A percentile compares a stretch with the other conserved stretches of the same genome.
These are phyloP conservation scores for Clarireedia sp. DNA, from an alignment of 2,329 filamentous ascomycete species.

Conservation along the genomic window DNA sequence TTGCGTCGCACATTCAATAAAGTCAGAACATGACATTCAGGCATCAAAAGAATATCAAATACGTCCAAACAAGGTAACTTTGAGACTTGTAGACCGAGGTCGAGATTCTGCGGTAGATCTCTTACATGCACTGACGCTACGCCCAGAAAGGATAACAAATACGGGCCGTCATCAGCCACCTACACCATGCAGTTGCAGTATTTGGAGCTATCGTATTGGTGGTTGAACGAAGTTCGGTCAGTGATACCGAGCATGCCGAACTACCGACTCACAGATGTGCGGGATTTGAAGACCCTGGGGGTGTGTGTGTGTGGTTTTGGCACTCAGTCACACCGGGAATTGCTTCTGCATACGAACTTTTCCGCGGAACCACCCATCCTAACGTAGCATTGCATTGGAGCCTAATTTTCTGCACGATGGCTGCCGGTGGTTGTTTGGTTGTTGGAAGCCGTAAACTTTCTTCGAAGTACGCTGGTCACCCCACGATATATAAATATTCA, in stretches of 20 bases:
- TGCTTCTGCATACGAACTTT: background rate
- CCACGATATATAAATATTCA: no score
- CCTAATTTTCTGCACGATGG: no score
- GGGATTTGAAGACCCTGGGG: background rate
- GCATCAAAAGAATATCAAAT: no score
- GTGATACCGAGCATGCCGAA: background rate
- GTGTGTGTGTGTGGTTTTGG: no score
- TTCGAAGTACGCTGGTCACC: background rate
- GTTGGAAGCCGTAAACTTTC: conserved; percentile 35
- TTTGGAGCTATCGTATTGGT: background rate
- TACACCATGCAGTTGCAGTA: background rate
- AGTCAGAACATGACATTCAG: no score
- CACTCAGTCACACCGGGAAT: background rate
- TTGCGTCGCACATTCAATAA: no score
- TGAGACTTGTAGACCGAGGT: no score
- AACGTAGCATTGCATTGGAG: background rate
- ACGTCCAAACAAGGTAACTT: no score
- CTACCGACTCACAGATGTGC: background rate
- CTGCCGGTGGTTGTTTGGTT: conserved; percentile 8
- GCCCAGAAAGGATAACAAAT: no score
- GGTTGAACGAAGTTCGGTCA: background rate
- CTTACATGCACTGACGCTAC: no score
- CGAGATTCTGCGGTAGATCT: no score
- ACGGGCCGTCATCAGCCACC: no score
- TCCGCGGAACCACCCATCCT: background rate